Evolutionary conservation across 768 basidiomycete genomes (phyloP), one percentile per base, ranked within the genome.

Genomic region (Leccinum barrowsii): DNA sequence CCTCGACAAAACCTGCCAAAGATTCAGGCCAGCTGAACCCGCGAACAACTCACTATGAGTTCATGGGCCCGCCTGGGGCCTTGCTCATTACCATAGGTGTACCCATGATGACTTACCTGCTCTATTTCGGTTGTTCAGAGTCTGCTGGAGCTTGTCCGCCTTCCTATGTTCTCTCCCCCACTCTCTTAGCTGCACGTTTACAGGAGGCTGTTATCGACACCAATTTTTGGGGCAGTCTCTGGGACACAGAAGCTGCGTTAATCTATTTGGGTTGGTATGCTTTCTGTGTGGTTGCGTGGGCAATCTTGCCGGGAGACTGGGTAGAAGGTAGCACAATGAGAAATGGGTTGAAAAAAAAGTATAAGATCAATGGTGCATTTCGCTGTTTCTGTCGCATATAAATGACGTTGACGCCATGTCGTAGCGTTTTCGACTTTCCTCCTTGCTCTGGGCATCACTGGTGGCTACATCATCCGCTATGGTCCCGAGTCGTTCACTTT

Each of bases 301-400:
- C 76, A 5, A 66, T 93, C 51, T 75, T 98, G 12, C 97, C 85
- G 1, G 85, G 85, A 4, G 87, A 91, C 59, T 78, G 78, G 76
- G 78, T 93, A 5, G 77, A 88, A 50, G 93, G 93, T 22, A 82
- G 77, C 24, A 76, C 78, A 7, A 72, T 96, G 65, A 81, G 97
- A 49, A 86, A 85, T 44, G 95, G 95, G 0, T 78, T 77, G 55
- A 86, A 80, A 67, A 87, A 90, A 70, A 74, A 80, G 59, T 99
- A 99, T 80, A 98, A 92, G 77, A 93, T 97, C 59, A 98, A 99
- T 76, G 95, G 95, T 94, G 68, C 65, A 81, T 73, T 22, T 42
- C 37, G 6, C 19, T 7, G 15, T 22, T 12, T 52, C 19, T 50
- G 47, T 10, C 1, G 5, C 19, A 8, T 8, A 7, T 28, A 26